Base-by-base conservation (phyloP, 1,284 basidiomycete species). In the Trichosporon sp. region DNA sequence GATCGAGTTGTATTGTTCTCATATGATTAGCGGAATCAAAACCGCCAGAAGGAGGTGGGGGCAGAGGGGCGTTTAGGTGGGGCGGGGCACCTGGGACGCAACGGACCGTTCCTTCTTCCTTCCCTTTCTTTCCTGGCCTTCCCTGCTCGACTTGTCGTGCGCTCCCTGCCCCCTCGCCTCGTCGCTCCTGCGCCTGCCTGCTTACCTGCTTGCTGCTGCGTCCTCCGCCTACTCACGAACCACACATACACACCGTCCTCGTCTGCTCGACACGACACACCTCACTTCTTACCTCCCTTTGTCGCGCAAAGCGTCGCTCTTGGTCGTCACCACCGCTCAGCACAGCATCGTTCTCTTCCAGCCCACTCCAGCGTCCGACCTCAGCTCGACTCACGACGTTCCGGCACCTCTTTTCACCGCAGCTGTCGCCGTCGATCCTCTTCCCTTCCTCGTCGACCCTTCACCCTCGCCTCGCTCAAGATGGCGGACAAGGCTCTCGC, bases 91-190 rank as follows among this genome's bases (percentile, higher is more conserved):
- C 49, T 54, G 25, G n/a, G 49, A 16, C 25, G 16, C 49, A 29
- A 10, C 49, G 49, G 49, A n/a, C 25, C 16, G 49, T 54, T 54
- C 49, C 49, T 54, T 54, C 49, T 54, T 31, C 49, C 49, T 54
- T 54, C 49, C 49, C 49, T 54, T 54, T 29, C 49, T 54, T 29
- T n/a, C 25, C 49, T 54, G 25, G 49, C 49, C 25, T 29, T 29
- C 49, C 49, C 49, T 29, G 25, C 25, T 52, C 29, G 23, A 23
- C 46, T 27, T 52, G 46, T 52, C 25, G 14, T 27, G 49, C 25
- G 49, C 49, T 29, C 25, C n/a, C 49, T 54, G 25, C 27, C 14
- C 46, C 46, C 25, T 29, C 46, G 4, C 46, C 25, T 49, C 49
- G 10, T 54, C 25, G 27, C 27, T 21, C 40, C 40, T 44, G 13